Evolutionary conservation across 371 early-diverging fungal genomes (phyloP), one percentile per base, ranked within the genome.

Genomic region (Zopfochytrium polystomum): DNA sequence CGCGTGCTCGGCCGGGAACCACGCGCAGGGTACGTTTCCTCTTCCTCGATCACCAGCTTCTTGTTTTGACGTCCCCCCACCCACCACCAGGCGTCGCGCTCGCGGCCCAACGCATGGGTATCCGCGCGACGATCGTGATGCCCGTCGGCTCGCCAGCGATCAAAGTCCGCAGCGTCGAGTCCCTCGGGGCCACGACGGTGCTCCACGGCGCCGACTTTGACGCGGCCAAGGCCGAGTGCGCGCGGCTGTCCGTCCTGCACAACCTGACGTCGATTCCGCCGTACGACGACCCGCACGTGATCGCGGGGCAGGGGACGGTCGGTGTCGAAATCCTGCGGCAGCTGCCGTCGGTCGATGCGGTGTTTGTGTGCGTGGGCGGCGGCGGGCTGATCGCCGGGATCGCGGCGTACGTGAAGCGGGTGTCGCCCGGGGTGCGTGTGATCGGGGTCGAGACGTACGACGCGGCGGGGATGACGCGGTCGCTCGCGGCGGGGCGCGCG

Each of bases 271-370:
- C 91, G 70, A 91, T 96, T 58, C 95, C 92, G 20, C 93, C 95
- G 2, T 95, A 86, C 73, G 96, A 94, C 69, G 73, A 95, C 69
- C 95, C 97, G 2, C 87, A 89, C 68, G 93, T 96, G 18, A 96
- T 96, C 75, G 97, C 97, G n/a, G 96, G 97, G 2, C 97, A 96
- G 73, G 97, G 95, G 22, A 96, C 96, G 5, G 80, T 92, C 53
- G 97, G 85, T 30, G 81, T 93, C 69, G 97, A 96, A 76, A 87
- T 96, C 29, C 64, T 95, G 53, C 80, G 91, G 38, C 95, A 95
- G 69, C 13, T 52, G 27, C 29, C 49, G 23, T 73, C 79, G 7
- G 84, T 92, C 49, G 82, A 87, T 29, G 87, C 89, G 43, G 88
- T 96, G 59, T 96, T 92, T 68, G 81, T 88, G 25, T 83, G 85